Conservation (phyloP, 2,329 filamentous ascomycete genomes). For the Ascosphaera apis region DNA sequence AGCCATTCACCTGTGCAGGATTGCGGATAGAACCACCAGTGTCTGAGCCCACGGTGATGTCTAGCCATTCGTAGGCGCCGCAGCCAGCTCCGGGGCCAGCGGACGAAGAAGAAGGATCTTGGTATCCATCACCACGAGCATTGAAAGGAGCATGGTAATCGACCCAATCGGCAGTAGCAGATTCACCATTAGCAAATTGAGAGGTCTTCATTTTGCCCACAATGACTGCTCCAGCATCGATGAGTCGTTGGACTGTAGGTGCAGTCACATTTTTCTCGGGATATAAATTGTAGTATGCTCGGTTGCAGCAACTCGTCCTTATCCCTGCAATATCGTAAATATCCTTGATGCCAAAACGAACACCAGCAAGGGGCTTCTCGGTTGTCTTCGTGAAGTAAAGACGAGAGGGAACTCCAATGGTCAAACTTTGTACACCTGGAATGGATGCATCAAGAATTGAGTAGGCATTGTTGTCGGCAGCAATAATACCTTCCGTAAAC, state of each 20-base stretch:
- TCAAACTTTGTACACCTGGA: conserved; percentile 11
- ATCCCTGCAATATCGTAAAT: conserved; percentile 36
- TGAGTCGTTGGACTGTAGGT: conserved; percentile 28
- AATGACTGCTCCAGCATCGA: conserved; percentile 33
- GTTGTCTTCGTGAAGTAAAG: conserved; percentile 32
- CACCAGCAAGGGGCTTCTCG: conserved; percentile 35
- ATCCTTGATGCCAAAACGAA: conserved; percentile 40
- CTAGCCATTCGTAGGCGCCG: conserved; percentile 15
- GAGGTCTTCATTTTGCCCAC: conserved; percentile 15
- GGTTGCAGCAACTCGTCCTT: conserved; percentile 16
- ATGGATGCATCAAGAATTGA: neutral
- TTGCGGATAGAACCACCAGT: conserved; percentile 22
- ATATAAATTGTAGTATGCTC: conserved; percentile 33
- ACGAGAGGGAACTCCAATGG: conserved; percentile 33
- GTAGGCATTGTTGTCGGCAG: conserved; percentile 4
- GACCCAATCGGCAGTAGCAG: conserved; percentile 11
- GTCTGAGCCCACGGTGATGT: conserved; percentile 11
- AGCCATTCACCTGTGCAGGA: conserved; percentile 25
- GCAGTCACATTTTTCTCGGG: conserved; percentile 24
- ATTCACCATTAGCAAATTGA: conserved; percentile 15
- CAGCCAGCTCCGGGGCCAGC: conserved; percentile 9
- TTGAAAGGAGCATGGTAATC: conserved; percentile 18
- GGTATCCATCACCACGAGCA: conserved; percentile 16
- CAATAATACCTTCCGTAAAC: conserved; percentile 25
- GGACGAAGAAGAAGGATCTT: conserved; percentile 8